Base-by-base conservation (phyloP, 495 filamentous ascomycete species). In the Talaromyces wortmannii region DNA sequence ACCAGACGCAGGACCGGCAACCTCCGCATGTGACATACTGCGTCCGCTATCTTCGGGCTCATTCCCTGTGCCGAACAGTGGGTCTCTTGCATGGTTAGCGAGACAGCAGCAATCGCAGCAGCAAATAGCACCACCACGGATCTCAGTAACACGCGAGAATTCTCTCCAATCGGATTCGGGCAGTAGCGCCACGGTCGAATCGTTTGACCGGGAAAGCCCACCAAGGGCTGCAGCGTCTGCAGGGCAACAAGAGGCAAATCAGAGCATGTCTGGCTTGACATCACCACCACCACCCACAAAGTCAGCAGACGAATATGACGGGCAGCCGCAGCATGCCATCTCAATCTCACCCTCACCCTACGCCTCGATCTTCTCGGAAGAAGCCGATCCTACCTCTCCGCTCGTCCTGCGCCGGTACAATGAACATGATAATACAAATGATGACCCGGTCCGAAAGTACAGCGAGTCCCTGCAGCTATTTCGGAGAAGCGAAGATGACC, bases 61-160 rank as follows among this genome's bases (percentile, higher is more conserved):
- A 13, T 31, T 52, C 33, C 32, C 16, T 45, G 17, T 53, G 31
- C 52, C 52, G 43, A 53, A 16, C 45, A 53, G 52, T 46, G 52
- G 52, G 43, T 46, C 52, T 16, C 52, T 53, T 53, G 52, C 52
- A 53, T 53, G 3, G 42, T 42, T 53, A 53, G 52, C 52, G 52
- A 53, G 40, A 53, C 13, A 42, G 29, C 52, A 53, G 23, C 29
- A 23, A 23, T 23, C 23, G 23, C 23, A 15, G 16, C 47, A 17
- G 23, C 15, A 47, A 29, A 7, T 4, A 12, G 50, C 36, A 44
- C 13, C 13, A 23, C 17, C 42, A 18, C 8, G 23, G 29, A 50
- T 17, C 33, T 40, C 17, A 31, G 16, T 15, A 31, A 45, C 17
- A 42, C 52, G 45, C 17, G 52, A 52, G 33, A 18, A 31, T 13